Conservation (phyloP, 1,284 basidiomycete species). For the Nidula niveotomentosa region DNA sequence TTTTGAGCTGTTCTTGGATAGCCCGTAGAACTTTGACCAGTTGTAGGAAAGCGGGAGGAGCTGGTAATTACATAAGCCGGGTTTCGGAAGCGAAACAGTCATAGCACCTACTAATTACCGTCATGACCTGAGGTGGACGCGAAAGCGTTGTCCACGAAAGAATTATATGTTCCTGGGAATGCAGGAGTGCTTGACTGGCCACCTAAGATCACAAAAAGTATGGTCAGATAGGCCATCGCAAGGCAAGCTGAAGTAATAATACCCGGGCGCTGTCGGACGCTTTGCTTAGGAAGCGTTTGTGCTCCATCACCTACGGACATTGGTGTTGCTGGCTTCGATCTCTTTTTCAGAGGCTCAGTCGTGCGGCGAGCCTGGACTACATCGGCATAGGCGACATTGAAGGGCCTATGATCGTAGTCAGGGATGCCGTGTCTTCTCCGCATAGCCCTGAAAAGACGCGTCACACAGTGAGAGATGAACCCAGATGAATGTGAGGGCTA, state of each 20-base stretch:
- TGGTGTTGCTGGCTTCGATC: conserved; percentile 23
- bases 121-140: conserved; percentile 1
- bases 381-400: conserved; percentile 81
- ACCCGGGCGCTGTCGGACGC: conserved; percentile 38
- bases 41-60: not conserved
- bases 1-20: not conserved
- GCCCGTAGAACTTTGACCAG: conserved; percentile 6
- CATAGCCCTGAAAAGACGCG: conserved; percentile 33
- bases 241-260: conserved; percentile 8
- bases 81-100: not conserved
- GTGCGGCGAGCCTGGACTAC: conserved; percentile 52
- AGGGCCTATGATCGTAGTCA: conserved; percentile 75
- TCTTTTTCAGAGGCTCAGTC: conserved; percentile 32
- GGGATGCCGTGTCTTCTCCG: conserved; percentile 79
- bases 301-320: conserved; percentile 23
- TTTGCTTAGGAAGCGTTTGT: conserved; percentile 28
- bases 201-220: not conserved
- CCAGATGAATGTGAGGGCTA: not conserved
- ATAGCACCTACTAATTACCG: conserved; percentile 9
- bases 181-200: conserved; percentile 2
- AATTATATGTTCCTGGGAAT: conserved; percentile 18
- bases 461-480: not conserved
- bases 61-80: conserved; percentile 11
- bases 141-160: conserved; percentile 1
- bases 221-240: not conserved